Base-by-base conservation (phyloP, 106 monocot species). In the Apostasia ramifera region DNA sequence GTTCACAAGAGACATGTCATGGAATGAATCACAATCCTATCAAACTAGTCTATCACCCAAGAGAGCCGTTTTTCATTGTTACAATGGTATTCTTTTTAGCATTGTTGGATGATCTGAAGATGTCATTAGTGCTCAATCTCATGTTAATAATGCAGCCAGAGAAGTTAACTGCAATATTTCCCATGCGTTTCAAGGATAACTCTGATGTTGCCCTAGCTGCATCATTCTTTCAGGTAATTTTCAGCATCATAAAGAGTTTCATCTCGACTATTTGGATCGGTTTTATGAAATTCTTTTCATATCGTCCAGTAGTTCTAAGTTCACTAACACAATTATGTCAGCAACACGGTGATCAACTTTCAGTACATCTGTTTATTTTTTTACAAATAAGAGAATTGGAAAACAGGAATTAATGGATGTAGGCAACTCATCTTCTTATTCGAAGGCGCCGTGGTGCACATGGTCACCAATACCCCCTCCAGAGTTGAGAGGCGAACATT, bases 391-490 rank as follows among this genome's bases (percentile, higher is more conserved):
- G 5, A 65, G 40, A 50, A 40, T 67, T 75, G 68, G 0, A 40
- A n/a, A 6, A 59, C 72, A 90, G 91, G 91, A 91, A 67, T 77
- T 91, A 13, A 74, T 69, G 47, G 86, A 86, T 53, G 59, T 79
- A 2, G 79, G 83, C 6, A 44, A 71, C 52, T 77, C 76, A 69
- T 62, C 71, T 37, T 52, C 71, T 59, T 80, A 40, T 50, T 8
- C 68, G 13, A 86, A 79, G 72, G 81, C 81, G 63, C 83, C 86
- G 40, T 56, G 13, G 42, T 91, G 86, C 76, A 81, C 78, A 12
- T 91, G 91, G 91, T 86, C 91, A 47, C 91, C 86, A 37, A 91
- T 91, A 55, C 91, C 91, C 69, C 86, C 91, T 68, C 72, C 72
- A 8, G 81, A 86, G 60, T 60, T 91, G 76, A 81, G 86, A 74